These are phyloP conservation scores for Knoxdaviesia proteae DNA, from an alignment of 2,329 filamentous ascomycete species.

Conservation along the genomic window DNA sequence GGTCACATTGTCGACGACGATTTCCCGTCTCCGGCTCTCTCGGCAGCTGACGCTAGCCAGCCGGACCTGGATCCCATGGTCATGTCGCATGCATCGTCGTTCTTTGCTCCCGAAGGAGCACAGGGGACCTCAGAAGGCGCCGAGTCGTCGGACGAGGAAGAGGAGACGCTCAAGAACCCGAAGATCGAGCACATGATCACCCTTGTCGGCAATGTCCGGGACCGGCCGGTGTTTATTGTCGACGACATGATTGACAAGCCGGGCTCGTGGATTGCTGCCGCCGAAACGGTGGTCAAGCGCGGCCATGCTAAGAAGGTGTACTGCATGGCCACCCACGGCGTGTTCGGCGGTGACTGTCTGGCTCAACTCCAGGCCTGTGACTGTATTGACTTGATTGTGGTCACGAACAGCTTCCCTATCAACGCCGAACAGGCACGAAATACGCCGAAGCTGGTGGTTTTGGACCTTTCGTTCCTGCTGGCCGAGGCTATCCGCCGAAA, in stretches of 20 bases:
- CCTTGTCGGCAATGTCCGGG: constrained; percentile 82
- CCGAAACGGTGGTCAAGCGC: constrained; percentile 86
- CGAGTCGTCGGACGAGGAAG: constrained; percentile 78
- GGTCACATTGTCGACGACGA: constrained; percentile 93
- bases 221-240: constrained; percentile 77
- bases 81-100: constrained; percentile 59
- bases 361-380: constrained; percentile 81
- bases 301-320: constrained; percentile 86
- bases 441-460: constrained; percentile 65
- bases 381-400: constrained; percentile 82
- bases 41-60: constrained; percentile 43
- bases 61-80: constrained; percentile 65
- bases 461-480: constrained; percentile 74
- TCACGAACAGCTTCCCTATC: constrained; percentile 95
- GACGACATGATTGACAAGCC: constrained; percentile 99
- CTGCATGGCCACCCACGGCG: constrained; percentile 89
- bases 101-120: constrained; percentile 57
- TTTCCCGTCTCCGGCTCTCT: constrained; percentile 58
- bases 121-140: constrained; percentile 41
- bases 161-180: constrained; percentile 64
- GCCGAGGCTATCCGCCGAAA: constrained; percentile 88
- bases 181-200: constrained; percentile 89
- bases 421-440: constrained; percentile 47
- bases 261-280: constrained; percentile 89
- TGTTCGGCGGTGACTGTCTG: constrained; percentile 79